Percentiles rank a stretch among this genome's conserved stretches.
Conservation (phyloP, 768 basidiomycete genomes). For the Strobilomyces confusus region DNA sequence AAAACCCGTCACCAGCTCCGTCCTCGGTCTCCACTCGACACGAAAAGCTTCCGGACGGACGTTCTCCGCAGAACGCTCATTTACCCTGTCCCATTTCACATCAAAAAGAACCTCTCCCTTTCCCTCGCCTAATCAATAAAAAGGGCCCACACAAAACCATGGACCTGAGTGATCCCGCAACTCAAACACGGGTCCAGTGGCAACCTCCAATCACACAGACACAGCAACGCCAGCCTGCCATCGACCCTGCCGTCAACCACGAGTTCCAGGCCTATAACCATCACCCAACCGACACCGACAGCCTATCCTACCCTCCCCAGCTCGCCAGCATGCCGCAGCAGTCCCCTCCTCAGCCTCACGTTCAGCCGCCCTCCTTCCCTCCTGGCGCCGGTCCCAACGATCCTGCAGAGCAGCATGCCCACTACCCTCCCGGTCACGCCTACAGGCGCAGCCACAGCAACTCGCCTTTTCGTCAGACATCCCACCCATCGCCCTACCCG, state of each 20-base stretch:
- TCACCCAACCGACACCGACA: constrained; percentile 22
- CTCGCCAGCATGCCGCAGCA: constrained; percentile 32
- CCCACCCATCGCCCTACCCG: constrained; percentile 38
- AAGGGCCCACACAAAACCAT: constrained; percentile 30
- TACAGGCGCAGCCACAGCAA: constrained; percentile 32
- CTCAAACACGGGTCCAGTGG: constrained; percentile 34
- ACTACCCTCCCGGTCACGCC: constrained; percentile 33
- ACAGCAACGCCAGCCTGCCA: constrained; percentile 31
- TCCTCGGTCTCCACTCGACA: constrained; percentile 10
- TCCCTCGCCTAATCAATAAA: constrained; percentile 38
- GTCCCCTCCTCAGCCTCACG: constrained; percentile 25
- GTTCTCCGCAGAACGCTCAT: constrained; percentile 29
- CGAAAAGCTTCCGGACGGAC: constrained; percentile 15
- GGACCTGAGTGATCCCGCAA: constrained; percentile 31
- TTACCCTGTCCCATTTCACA: constrained; percentile 26
- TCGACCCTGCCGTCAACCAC: constrained; percentile 34
- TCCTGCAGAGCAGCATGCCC: constrained; percentile 32
- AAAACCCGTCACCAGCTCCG: constrained; percentile 16
- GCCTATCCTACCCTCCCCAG: constrained; percentile 24
- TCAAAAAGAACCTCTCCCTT: constrained; percentile 32
- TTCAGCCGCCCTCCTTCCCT: constrained; percentile 36
- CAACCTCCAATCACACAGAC: constrained; percentile 31
- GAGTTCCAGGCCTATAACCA: constrained; percentile 32
- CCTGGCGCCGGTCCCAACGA: constrained; percentile 34
- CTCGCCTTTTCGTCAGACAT: constrained; percentile 36